Evolutionary conservation across 345 rosid species (phyloP).

Genomic region (Ailanthus altissimus): DNA sequence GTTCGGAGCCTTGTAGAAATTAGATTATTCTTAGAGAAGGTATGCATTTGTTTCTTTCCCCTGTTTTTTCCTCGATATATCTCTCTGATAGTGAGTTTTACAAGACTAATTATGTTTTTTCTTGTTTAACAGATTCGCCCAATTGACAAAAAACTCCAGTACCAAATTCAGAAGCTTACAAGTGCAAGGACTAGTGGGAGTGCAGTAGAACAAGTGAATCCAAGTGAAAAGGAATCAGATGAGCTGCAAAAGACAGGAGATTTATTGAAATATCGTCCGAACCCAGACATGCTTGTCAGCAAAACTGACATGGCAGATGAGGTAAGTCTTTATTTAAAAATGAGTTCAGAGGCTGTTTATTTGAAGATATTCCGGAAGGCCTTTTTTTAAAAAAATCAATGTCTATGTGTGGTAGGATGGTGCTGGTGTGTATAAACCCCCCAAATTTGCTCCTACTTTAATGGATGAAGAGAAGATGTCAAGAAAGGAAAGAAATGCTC

Average conservation of each 20-base stretch:
- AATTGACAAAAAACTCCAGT: conserved; percentile 86
- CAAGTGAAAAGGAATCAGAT: conserved; percentile 39
- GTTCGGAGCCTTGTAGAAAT: conserved; percentile 84
- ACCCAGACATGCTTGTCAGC: conserved; percentile 73
- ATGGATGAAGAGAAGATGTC: conserved; percentile 82
- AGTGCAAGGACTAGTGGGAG: conserved; percentile 44
- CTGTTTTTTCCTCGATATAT: not conserved
- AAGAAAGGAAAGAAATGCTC: conserved; percentile 65
- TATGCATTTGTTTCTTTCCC: conserved; percentile 26
- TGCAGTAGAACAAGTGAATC: conserved; percentile 31
- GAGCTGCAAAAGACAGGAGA: conserved; percentile 57
- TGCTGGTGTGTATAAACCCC: conserved; percentile 60
- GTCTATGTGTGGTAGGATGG: conserved; percentile 45
- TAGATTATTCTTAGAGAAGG: conserved; percentile 88
- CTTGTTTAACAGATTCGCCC: conserved; percentile 64
- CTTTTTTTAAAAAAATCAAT: conserved; percentile 26
- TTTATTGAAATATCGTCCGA: conserved; percentile 68
- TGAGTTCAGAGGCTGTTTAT: not conserved
- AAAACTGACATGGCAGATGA: conserved; percentile 36
- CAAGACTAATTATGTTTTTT: not conserved
- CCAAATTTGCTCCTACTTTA: conserved; percentile 69
- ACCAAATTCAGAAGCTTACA: conserved; percentile 85
- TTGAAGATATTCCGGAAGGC: not conserved
- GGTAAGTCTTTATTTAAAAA: conserved; percentile 34
- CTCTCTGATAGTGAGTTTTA: not conserved